Evolutionary conservation across 176 grass and related monocot species (phyloP).

Genomic region (Avena eriantha): DNA sequence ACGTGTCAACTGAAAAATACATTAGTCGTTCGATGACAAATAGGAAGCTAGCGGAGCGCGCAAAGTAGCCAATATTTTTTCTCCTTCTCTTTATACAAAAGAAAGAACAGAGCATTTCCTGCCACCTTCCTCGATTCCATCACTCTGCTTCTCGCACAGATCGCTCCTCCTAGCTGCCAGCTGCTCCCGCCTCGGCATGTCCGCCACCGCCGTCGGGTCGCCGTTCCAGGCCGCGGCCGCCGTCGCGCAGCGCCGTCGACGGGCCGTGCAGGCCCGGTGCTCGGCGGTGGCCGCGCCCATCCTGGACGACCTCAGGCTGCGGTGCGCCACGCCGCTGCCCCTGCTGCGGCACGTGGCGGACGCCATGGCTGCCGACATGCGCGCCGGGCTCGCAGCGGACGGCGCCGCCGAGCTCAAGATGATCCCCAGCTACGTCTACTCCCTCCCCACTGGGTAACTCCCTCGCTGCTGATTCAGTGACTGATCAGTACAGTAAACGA

Average conservation of each 20-base stretch:
- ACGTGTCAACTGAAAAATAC: background rate
- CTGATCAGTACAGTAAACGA: background rate
- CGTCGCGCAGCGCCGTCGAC: background rate
- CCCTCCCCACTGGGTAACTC: conserved; percentile 48
- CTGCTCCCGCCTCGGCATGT: background rate
- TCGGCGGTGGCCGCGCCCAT: conserved; percentile 13
- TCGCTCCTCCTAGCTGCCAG: background rate
- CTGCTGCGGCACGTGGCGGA: conserved; percentile 51
- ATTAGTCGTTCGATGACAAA: background rate
- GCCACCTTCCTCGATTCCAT: conserved; percentile 37
- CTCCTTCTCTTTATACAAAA: background rate
- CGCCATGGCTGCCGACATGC: conserved; percentile 48
- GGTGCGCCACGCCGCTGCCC: conserved; percentile 47
- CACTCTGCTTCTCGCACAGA: background rate
- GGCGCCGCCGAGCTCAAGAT: conserved; percentile 53
- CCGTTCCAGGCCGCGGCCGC: background rate
- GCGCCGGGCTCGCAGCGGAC: conserved; percentile 23
- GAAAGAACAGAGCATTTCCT: background rate
- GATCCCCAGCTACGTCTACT: conserved; percentile 65
- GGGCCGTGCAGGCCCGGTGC: conserved; percentile 34
- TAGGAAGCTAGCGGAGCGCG: conserved; percentile 16
- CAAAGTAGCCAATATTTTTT: background rate
- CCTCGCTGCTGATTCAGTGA: background rate
- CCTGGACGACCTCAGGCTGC: conserved; percentile 42
- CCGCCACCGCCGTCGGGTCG: conserved; percentile 38